Percentiles rank a stretch among this genome's conserved stretches.
Conservation (phyloP, 805 yeast genomes). For the Candida ortonii region DNA sequence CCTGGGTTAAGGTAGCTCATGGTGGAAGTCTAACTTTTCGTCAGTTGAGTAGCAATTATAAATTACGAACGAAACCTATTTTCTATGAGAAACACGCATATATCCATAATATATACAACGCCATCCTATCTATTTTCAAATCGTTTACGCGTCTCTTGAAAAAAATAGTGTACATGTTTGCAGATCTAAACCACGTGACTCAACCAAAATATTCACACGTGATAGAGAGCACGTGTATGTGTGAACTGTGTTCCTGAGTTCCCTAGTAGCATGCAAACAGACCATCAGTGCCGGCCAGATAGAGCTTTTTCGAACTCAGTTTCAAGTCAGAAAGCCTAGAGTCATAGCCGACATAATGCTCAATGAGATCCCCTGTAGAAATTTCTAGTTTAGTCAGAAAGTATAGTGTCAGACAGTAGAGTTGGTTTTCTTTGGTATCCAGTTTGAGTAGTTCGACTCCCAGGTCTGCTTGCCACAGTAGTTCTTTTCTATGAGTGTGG, state of each 20-base stretch:
- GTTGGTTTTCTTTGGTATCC: not conserved
- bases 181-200: too few species aligned
- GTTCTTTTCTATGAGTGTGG: not conserved
- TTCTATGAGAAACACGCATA: too few species aligned
- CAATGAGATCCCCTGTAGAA: conserved; percentile 1
- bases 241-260: too few species aligned
- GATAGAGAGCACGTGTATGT: conserved; percentile 10
- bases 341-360: conserved; percentile 3
- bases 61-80: too few species aligned
- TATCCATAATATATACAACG: too few species aligned
- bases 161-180: too few species aligned
- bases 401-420: conserved; percentile 9
- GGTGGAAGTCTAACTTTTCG: too few species aligned
- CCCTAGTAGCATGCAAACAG: conserved; percentile 1
- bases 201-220: too few species aligned
- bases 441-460: conserved; percentile 2
- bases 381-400: conserved; percentile 8
- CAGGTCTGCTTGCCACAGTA: conserved; percentile 16
- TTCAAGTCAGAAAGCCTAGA: conserved; percentile 1
- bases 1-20: conserved; percentile 21
- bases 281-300: conserved; percentile 1
- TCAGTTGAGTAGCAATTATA: too few species aligned
- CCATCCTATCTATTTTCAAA: conserved; percentile 2
- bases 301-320: not conserved
- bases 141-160: conserved; percentile 4